phyloP scores from a whole-genome alignment of 768 basidiomycete genomes.

The Mycena floridula region DNA sequence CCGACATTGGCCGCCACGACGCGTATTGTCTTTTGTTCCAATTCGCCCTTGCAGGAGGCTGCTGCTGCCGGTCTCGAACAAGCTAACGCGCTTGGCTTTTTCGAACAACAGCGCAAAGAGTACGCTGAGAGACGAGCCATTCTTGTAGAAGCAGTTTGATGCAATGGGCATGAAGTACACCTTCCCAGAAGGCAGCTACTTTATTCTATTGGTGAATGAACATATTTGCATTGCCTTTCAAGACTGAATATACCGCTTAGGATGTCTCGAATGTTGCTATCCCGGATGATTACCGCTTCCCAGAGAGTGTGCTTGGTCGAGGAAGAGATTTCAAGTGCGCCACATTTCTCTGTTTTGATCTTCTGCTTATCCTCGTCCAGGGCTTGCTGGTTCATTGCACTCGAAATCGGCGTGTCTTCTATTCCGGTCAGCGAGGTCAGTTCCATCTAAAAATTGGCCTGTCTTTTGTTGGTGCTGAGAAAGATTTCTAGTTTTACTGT shows the following conservation, averaged over 20 bases:
- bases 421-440: constrained; percentile 94
- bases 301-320: constrained; percentile 63
- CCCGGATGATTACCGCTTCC: constrained; percentile 83
- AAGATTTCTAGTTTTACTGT: constrained; percentile 73
- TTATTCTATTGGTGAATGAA: constrained; percentile 70
- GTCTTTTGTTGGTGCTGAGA: constrained; percentile 5
- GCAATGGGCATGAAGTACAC: constrained; percentile 79
- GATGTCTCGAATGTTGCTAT: constrained; percentile 75
- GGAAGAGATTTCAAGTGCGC: constrained; percentile 82
- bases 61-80: constrained; percentile 85
- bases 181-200: constrained; percentile 87
- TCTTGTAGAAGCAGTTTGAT: constrained; percentile 78
- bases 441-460: constrained; percentile 3
- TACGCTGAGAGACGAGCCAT: constrained; percentile 77
- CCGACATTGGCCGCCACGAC: constrained; percentile 89
- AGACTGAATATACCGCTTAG: constrained; percentile 27
- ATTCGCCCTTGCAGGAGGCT: constrained; percentile 94
- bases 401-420: constrained; percentile 84
- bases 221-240: constrained; percentile 3
- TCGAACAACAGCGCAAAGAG: constrained; percentile 66
- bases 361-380: constrained; percentile 27
- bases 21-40: constrained; percentile 92
- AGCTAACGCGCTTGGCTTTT: constrained; percentile 66
- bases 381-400: constrained; percentile 93
- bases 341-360: neutral